Conservation (phyloP, 768 basidiomycete species). For the Tricholoma sp. region DNA sequence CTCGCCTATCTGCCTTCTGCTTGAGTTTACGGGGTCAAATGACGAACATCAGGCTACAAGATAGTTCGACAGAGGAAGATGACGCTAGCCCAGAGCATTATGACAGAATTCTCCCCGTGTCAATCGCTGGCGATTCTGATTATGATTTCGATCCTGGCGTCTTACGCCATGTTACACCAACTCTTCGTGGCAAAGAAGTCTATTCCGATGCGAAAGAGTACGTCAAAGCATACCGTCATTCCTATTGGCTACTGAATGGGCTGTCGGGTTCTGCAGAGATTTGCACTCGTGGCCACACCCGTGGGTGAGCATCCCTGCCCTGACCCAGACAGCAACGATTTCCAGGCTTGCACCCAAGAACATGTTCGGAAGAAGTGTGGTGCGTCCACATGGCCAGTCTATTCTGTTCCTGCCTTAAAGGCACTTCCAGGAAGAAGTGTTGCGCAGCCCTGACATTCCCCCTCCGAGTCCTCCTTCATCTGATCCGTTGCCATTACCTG, state of each 20-base stretch:
- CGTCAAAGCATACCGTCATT: background rate
- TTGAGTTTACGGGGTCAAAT: background rate
- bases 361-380: background rate
- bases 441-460: background rate
- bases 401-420: background rate
- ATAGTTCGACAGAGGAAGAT: constrained; percentile 4
- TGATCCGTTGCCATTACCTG: background rate
- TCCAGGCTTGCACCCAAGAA: background rate
- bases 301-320: background rate
- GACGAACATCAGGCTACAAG: background rate
- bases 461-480: background rate
- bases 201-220: background rate
- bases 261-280: background rate
- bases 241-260: background rate
- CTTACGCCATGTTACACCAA: background rate
- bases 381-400: background rate
- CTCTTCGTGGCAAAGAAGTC: background rate
- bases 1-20: background rate
- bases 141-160: background rate
- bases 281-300: background rate
- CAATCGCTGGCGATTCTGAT: background rate
- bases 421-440: background rate
- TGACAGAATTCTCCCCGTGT: background rate
- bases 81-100: constrained; percentile 2
- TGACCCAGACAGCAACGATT: background rate